Evolutionary conservation across 371 early-diverging fungal species (phyloP), one percentile per base, ranked within the genome.

Genomic region (Mortierella polycephala): DNA sequence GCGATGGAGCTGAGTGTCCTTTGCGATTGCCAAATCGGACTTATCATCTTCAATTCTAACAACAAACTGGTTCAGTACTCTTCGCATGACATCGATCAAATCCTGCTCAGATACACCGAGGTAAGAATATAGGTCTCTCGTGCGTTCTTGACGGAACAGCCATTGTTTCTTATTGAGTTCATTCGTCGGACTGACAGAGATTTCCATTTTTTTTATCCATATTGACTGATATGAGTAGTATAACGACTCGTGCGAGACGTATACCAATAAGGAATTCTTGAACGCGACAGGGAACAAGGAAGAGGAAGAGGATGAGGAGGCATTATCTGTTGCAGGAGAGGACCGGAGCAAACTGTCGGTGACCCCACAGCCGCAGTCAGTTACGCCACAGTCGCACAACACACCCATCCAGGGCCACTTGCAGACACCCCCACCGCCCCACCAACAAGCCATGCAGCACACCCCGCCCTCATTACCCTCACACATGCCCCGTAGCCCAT

Each of bases 1-100:
- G 99, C 99, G 5, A 97, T 96, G 84, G 99, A 99, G 83, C 91
- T 99, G 51, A 93, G 93, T 74, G 95, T 97, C 6, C 88, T 99
- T 21, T 99, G 99, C 85, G 96, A 95, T 75, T 96, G 98, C 82
- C 97, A 99, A 82, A 94, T 99, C 62, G 97, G 94, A 5, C 84
- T 98, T 46, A 94, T 98, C 62, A 95, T 98, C 70, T 96, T 98
- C 84, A 93, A 93, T 74, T 90, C 90, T 18, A 94, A 94, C 76
- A 92, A 94, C 77, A 98, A 96, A 82, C 89, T 98, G 13, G 93
- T 95, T 21, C 96, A 97, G 73, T 98, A 94, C 77, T 91, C 96
- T 10, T 92, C 92, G 54, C 89, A 93, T 2, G 96, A 97, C 77
- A 96, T 98, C 83, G 97, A 97, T 85, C 90, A 90, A 67, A 94